phyloP scores from a whole-genome alignment of 2,329 filamentous ascomycete genomes.

The Aspergillus ruber region DNA sequence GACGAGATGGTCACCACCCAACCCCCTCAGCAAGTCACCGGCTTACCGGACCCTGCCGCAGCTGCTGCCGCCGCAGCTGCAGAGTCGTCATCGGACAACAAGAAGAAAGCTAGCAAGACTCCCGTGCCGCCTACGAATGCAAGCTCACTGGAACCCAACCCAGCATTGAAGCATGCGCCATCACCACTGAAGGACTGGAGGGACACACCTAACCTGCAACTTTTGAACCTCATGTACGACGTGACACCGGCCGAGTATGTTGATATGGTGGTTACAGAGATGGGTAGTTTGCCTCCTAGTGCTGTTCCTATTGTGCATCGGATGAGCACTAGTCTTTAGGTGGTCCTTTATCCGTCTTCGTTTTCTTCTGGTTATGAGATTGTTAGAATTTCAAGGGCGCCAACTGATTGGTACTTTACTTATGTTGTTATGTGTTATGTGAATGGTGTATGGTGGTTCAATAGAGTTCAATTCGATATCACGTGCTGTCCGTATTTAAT shows the following conservation, averaged over 20 bases:
- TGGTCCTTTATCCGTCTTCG: not conserved
- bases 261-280: conserved; percentile 83
- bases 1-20: conserved; percentile 51
- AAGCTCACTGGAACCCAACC: conserved; percentile 15
- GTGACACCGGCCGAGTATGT: conserved; percentile 83
- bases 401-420: not conserved
- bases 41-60: conserved; percentile 21
- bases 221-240: conserved; percentile 79
- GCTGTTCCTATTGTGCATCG: conserved; percentile 72
- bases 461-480: too few relatives aligned
- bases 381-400: not conserved
- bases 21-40: conserved; percentile 26
- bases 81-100: conserved; percentile 22
- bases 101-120: conserved; percentile 18
- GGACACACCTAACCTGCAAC: conserved; percentile 54
- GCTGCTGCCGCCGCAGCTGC: conserved; percentile 6
- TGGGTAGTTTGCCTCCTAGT: conserved; percentile 77
- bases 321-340: conserved; percentile 42
- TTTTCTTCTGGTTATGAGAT: not conserved
- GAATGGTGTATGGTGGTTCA: too few relatives aligned
- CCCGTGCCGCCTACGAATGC: conserved; percentile 9
- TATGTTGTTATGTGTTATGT: not conserved
- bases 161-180: conserved; percentile 16
- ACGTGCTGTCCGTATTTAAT: not conserved
- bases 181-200: conserved; percentile 48